phyloP scores from a whole-genome alignment of 371 early-diverging fungal genomes.

The Polyrhizophydium stewartii region DNA sequence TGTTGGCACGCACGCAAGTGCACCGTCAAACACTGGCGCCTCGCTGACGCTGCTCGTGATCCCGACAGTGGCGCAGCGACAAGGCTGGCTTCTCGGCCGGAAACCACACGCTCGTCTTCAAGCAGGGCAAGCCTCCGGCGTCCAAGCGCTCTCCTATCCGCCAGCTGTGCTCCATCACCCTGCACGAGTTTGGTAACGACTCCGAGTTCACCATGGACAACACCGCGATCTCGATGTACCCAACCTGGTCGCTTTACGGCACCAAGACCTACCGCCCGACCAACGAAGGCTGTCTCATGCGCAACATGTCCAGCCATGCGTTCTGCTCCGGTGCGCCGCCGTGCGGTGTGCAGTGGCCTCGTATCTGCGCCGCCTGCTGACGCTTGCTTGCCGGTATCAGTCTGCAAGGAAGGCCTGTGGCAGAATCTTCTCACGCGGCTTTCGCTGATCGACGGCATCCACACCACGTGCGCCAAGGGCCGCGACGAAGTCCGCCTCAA shows the following conservation, averaged over 20 bases:
- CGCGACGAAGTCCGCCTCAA: slow-evolving; percentile 5
- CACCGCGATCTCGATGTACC: slow-evolving; percentile 43
- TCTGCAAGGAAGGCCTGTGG: slow-evolving; percentile 61
- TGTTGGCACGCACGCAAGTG: neutral
- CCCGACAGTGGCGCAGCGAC: slow-evolving; percentile 17
- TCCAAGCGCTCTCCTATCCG: slow-evolving; percentile 35
- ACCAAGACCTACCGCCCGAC: slow-evolving; percentile 46
- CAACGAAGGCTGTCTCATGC: slow-evolving; percentile 57
- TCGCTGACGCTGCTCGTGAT: too few species aligned
- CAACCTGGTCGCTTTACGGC: slow-evolving; percentile 34
- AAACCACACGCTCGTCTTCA: slow-evolving; percentile 31
- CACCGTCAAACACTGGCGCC: neutral
- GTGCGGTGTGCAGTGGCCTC: neutral
- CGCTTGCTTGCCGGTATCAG: slow-evolving; percentile 4
- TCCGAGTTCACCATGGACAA: slow-evolving; percentile 30
- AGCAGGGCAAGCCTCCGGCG: slow-evolving; percentile 22
- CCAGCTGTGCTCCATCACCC: slow-evolving; percentile 48
- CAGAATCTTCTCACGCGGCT: slow-evolving; percentile 40
- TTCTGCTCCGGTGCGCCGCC: slow-evolving; percentile 38
- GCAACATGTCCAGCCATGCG: slow-evolving; percentile 46
- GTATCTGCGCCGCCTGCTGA: neutral
- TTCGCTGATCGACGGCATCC: slow-evolving; percentile 45
- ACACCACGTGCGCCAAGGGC: slow-evolving; percentile 13
- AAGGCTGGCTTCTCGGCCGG: slow-evolving; percentile 36
- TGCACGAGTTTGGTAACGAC: slow-evolving; percentile 52